Conservation (phyloP, 805 yeast species). For the Monosporozyma aerobia region DNA sequence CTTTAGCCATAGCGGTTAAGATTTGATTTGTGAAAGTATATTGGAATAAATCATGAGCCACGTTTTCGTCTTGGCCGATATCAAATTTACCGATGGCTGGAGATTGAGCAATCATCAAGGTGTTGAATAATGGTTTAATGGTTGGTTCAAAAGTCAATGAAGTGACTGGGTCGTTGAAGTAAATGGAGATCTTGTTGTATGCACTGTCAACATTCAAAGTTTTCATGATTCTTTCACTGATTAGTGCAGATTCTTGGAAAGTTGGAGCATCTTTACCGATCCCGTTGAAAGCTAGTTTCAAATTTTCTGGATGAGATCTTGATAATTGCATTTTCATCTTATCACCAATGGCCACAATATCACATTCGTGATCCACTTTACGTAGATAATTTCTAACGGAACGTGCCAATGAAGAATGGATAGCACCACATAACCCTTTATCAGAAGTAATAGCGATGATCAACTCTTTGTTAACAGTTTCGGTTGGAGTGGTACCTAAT, state of each 20-base stretch:
- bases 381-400: constrained; percentile 64
- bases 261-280: constrained; percentile 96
- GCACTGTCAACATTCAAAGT: constrained; percentile 30
- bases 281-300: constrained; percentile 76
- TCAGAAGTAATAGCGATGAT: constrained; percentile 88
- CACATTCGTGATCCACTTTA: constrained; percentile 53
- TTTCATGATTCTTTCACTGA: constrained; percentile 72
- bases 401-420: constrained; percentile 91
- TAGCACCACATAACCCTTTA: constrained; percentile 98
- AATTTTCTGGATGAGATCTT: constrained; percentile 65
- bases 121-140: constrained; percentile 53
- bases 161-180: constrained; percentile 79
- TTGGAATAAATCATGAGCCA: constrained; percentile 70
- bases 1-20: constrained; percentile 89
- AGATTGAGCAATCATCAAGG: constrained; percentile 67
- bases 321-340: constrained; percentile 81
- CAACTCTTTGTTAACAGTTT: constrained; percentile 48
- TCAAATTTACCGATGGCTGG: constrained; percentile 80
- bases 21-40: constrained; percentile 85
- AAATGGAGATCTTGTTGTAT: constrained; percentile 69
- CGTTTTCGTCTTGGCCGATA: constrained; percentile 57
- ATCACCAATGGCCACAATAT: constrained; percentile 87
- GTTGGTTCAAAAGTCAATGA: constrained; percentile 89
- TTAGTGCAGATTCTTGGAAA: constrained; percentile 79
- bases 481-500: not conserved